These are phyloP conservation scores for Centella asiatica DNA, from an alignment of 129 eudicot species.

Conservation along the genomic window DNA sequence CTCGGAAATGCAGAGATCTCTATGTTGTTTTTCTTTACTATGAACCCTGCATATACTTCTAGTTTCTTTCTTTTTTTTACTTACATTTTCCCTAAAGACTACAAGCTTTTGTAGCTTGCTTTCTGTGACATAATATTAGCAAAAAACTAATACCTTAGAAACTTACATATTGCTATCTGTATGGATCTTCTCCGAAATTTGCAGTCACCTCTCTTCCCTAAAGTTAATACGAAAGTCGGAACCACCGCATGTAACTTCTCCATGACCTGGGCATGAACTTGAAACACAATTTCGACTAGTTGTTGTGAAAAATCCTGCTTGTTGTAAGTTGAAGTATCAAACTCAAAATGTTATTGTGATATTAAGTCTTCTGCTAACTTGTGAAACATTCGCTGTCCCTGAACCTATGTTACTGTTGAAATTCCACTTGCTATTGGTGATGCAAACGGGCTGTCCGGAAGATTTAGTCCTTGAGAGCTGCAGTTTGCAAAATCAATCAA, in stretches of 20 bases:
- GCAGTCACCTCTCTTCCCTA: conserved; percentile 12
- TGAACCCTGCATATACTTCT: conserved; percentile 14
- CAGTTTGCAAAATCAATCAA: conserved; percentile 7
- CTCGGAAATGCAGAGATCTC: conserved; percentile 12
- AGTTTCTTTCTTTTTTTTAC: conserved; percentile 18
- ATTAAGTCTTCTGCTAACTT: conserved; percentile 25
- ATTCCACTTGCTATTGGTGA: conserved; percentile 42
- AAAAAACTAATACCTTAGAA: neutral
- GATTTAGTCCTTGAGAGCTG: conserved; percentile 55
- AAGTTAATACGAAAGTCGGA: conserved; percentile 3
- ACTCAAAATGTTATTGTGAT: conserved; percentile 23
- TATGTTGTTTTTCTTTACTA: conserved; percentile 13
- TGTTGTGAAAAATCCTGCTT: neutral
- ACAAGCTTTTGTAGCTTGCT: conserved; percentile 5
- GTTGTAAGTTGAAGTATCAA: conserved; percentile 15
- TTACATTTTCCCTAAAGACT: conserved; percentile 5
- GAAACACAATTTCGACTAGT: neutral
- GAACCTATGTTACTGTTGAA: conserved; percentile 39
- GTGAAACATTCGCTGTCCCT: conserved; percentile 29
- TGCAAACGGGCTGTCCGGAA: conserved; percentile 69
- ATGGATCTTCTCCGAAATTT: conserved; percentile 8
- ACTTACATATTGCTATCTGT: conserved; percentile 1
- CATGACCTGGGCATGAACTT: neutral
- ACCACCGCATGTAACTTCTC: neutral
- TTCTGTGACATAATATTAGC: conserved; percentile 1